These are phyloP conservation scores for Hortiboletus flavorubellus DNA, from an alignment of 768 basidiomycete species.

Conservation along the genomic window DNA sequence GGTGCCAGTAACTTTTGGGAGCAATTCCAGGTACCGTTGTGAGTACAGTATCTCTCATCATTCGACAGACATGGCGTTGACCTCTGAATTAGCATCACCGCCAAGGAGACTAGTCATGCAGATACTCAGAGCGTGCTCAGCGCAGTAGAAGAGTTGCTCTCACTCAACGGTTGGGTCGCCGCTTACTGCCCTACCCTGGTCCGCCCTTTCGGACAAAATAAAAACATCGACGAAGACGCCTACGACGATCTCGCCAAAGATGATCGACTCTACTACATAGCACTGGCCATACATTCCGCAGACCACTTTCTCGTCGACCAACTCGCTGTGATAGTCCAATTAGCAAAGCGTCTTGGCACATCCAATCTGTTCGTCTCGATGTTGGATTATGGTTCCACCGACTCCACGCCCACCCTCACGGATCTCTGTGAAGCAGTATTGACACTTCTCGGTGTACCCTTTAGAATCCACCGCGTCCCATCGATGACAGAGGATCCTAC, in stretches of 20 bases:
- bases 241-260: constrained; percentile 86
- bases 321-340: constrained; percentile 94
- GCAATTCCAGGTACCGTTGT: constrained; percentile 90
- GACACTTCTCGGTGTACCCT: constrained; percentile 89
- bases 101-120: constrained; percentile 79
- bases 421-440: constrained; percentile 96
- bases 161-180: constrained; percentile 97
- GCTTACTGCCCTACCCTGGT: constrained; percentile 90
- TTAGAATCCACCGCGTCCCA: constrained; percentile 86
- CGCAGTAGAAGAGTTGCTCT: constrained; percentile 91
- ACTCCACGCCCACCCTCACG: constrained; percentile 90
- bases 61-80: neutral
- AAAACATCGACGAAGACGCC: constrained; percentile 61
- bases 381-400: constrained; percentile 94
- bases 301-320: constrained; percentile 99
- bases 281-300: constrained; percentile 93
- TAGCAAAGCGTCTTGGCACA: constrained; percentile 86
- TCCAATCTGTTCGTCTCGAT: constrained; percentile 94
- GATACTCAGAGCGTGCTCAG: constrained; percentile 88
- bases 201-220: constrained; percentile 94
- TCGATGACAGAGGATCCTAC: constrained; percentile 88
- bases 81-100: constrained; percentile 55
- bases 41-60: constrained; percentile 29
- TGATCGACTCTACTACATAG: constrained; percentile 89
- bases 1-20: constrained; percentile 90